Evolutionary conservation across 495 filamentous ascomycete species (phyloP).

Genomic region (Symbiotaphrina buchneri): DNA sequence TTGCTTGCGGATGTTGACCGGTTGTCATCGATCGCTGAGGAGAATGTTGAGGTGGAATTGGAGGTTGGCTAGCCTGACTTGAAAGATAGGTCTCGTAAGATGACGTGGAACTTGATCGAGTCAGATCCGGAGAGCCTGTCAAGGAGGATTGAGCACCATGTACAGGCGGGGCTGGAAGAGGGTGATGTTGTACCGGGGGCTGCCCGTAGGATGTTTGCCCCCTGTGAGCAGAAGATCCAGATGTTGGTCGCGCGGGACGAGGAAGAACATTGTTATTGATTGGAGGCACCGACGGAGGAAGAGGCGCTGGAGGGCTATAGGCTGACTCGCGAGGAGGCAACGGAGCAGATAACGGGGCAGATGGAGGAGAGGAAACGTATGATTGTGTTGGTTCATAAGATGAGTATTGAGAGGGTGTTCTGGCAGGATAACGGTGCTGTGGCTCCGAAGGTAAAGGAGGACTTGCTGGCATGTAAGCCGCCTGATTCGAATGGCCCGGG

Average conservation of each 20-base stretch:
- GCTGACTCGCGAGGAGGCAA: conserved; percentile 6
- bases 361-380: conserved; percentile 5
- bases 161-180: conserved; percentile 8
- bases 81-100: conserved; percentile 15
- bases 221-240: conserved; percentile 3
- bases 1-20: conserved; percentile 30
- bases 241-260: conserved; percentile 1
- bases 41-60: conserved; percentile 19
- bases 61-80: conserved; percentile 17
- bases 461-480: conserved; percentile 12
- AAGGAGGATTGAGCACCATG: conserved; percentile 6
- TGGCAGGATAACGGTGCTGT: conserved; percentile 21
- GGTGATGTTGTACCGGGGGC: conserved; percentile 3
- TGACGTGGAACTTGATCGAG: conserved; percentile 12
- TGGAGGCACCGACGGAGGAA: conserved; percentile 11
- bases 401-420: conserved; percentile 12
- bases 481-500: background rate
- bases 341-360: conserved; percentile 12
- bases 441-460: conserved; percentile 19
- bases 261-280: conserved; percentile 8
- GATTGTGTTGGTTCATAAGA: conserved; percentile 11
- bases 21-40: conserved; percentile 28
- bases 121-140: conserved; percentile 15
- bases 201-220: conserved; percentile 9
- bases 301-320: conserved; percentile 13